phyloP scores from a whole-genome alignment of 2,329 filamentous ascomycete genomes.

The Phialophora macrospora region DNA sequence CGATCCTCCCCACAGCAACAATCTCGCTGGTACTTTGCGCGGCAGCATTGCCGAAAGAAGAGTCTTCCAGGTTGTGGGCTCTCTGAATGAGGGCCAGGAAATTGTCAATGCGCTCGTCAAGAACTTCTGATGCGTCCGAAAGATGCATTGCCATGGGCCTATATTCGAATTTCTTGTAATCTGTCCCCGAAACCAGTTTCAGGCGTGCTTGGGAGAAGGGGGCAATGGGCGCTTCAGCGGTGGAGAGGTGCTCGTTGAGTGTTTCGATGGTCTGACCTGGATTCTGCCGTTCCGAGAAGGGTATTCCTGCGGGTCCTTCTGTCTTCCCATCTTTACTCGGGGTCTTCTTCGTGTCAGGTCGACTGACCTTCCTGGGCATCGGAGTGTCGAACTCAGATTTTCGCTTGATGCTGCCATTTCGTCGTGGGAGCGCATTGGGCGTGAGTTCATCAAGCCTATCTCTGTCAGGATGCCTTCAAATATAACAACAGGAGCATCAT shows the following conservation, averaged over 20 bases:
- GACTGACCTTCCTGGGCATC: conserved; percentile 48
- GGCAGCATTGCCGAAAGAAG: conserved; percentile 84
- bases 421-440: conserved; percentile 62
- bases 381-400: conserved; percentile 58
- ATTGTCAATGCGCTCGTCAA: conserved; percentile 94
- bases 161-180: conserved; percentile 88
- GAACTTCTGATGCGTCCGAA: conserved; percentile 86
- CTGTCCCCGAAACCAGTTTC: conserved; percentile 82
- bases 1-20: conserved; percentile 88
- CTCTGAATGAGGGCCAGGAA: conserved; percentile 76
- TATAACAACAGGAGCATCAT: background rate
- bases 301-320: conserved; percentile 47
- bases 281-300: conserved; percentile 77
- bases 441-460: conserved; percentile 69
- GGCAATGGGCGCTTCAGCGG: conserved; percentile 71
- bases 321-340: conserved; percentile 22
- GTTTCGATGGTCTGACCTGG: conserved; percentile 82
- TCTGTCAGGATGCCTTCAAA: conserved; percentile 24
- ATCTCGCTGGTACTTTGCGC: conserved; percentile 83
- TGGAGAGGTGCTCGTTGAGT: conserved; percentile 74
- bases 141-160: conserved; percentile 94
- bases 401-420: conserved; percentile 57
- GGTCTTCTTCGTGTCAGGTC: conserved; percentile 47
- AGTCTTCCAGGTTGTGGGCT: conserved; percentile 75
- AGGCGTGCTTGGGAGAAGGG: conserved; percentile 77